Evolutionary conservation across 2,329 filamentous ascomycete genomes (phyloP).

Genomic region (Lecanicillium sp.): DNA sequence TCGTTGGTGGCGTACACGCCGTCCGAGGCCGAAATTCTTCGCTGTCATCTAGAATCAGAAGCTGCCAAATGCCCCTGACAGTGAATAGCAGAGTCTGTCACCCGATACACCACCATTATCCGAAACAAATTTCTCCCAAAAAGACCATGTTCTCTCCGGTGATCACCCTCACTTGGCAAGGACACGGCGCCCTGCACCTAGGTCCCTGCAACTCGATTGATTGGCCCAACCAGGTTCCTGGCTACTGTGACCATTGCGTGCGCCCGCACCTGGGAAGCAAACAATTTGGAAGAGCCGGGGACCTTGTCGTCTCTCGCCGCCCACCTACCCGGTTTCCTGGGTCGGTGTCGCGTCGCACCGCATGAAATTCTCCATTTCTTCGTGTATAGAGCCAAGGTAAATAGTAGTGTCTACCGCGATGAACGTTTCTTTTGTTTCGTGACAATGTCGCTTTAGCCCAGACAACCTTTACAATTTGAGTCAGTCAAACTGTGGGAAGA

Average conservation of each 20-base stretch:
- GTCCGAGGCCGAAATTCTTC: neutral
- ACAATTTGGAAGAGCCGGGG: neutral
- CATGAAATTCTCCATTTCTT: constrained; percentile 6
- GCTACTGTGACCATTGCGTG: neutral
- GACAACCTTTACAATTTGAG: neutral
- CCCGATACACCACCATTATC: too few relatives aligned
- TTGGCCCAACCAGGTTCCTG: neutral
- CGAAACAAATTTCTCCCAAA: too few relatives aligned
- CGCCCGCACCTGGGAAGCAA: neutral
- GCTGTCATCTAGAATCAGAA: too few relatives aligned
- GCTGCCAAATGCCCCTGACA: too few relatives aligned
- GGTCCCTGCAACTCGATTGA: too few relatives aligned
- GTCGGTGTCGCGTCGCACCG: constrained; percentile 8
- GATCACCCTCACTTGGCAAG: too few relatives aligned
- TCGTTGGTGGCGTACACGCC: too few relatives aligned
- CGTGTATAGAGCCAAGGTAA: neutral
- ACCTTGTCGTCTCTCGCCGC: neutral
- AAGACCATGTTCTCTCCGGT: too few relatives aligned
- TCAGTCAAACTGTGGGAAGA: neutral
- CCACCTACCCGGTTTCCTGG: neutral
- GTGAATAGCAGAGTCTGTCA: too few relatives aligned
- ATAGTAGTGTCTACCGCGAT: neutral
- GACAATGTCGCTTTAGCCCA: neutral
- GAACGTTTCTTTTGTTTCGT: neutral
- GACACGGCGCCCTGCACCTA: too few relatives aligned